Percentiles rank a stretch among this genome's conserved stretches.
Conservation (phyloP, 345 rosid species). For the Rhodamnia argentea region DNA sequence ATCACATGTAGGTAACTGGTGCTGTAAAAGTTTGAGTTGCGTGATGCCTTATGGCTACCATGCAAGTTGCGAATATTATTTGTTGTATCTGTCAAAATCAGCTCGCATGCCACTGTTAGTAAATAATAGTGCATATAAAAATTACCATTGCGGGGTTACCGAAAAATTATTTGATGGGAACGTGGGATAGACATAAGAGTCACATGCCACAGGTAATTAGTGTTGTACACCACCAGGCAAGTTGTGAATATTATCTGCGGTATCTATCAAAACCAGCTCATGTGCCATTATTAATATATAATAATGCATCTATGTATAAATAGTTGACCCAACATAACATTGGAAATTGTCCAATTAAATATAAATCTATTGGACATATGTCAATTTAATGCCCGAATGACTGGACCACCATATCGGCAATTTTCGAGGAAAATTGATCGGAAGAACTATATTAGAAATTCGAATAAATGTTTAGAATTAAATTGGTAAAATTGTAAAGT, state of each 20-base stretch:
- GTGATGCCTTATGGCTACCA: not conserved
- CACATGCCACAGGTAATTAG: not conserved
- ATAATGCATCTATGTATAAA: not conserved
- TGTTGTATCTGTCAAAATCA: not conserved
- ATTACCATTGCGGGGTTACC: not conserved
- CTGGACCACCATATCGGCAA: fast-evolving
- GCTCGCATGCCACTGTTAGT: not conserved
- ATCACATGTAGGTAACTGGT: not conserved
- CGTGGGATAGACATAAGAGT: not conserved
- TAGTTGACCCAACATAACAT: not conserved
- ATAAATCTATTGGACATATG: fast-evolving
- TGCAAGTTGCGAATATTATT: not conserved
- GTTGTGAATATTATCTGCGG: not conserved
- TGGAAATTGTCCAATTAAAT: not conserved
- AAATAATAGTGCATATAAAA: not conserved
- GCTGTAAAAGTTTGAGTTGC: not conserved
- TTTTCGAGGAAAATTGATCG: fast-evolving
- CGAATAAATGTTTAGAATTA: not conserved
- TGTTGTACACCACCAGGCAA: not conserved
- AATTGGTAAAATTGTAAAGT: not conserved
- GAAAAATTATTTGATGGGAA: not conserved
- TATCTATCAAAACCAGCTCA: not conserved
- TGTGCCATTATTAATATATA: not conserved
- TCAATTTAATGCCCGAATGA: not conserved
- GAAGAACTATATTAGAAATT: not conserved